These are phyloP conservation scores for Capsicum chinense DNA, from an alignment of 257 asterid genomes.

Conservation along the genomic window DNA sequence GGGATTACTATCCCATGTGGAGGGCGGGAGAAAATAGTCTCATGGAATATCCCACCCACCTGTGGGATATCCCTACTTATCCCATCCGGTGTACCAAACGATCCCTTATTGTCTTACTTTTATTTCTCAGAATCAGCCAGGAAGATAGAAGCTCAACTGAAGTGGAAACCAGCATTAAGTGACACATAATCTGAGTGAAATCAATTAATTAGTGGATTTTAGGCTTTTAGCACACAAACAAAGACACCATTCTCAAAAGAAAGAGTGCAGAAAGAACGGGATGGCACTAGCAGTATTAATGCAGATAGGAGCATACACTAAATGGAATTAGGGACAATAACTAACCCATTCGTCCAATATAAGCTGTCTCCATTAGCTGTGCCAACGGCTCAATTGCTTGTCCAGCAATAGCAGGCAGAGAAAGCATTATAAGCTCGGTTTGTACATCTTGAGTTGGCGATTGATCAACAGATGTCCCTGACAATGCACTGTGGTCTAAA, in stretches of 20 bases:
- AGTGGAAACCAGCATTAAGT: neutral
- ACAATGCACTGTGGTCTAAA: conserved; percentile 40
- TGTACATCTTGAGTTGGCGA: conserved; percentile 36
- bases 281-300: neutral
- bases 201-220: neutral
- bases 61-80: too few species aligned
- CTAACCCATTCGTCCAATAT: conserved; percentile 53
- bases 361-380: conserved; percentile 55
- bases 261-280: conserved; percentile 1
- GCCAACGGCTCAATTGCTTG: conserved; percentile 59
- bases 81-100: too few species aligned
- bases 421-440: conserved; percentile 46
- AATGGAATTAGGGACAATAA: neutral
- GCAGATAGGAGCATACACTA: neutral
- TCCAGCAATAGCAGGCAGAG: conserved; percentile 55
- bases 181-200: conserved; percentile 2
- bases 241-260: neutral
- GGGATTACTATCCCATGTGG: too few species aligned
- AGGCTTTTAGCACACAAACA: neutral
- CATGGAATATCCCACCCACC: too few species aligned
- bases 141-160: neutral
- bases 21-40: too few species aligned
- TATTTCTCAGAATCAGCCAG: neutral
- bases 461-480: conserved; percentile 33
- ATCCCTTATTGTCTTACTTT: neutral